Base-by-base conservation (phyloP, 768 basidiomycete genomes). In the Pleurotus pulmonarius region DNA sequence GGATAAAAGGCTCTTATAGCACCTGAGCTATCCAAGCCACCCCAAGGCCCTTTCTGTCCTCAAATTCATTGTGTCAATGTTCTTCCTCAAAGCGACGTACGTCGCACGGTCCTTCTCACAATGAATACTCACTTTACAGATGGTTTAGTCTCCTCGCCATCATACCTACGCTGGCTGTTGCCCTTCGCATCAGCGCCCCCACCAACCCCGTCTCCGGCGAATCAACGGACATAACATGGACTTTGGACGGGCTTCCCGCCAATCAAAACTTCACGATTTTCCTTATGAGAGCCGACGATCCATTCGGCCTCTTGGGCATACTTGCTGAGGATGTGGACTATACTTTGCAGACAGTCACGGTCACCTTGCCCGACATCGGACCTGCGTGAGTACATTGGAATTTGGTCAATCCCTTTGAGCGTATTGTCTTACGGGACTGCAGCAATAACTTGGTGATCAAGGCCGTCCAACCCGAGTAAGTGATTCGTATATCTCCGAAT, bases 401-500 rank as follows among this genome's bases (percentile, higher is more conserved):
- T 15, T 7, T n/a, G 13, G n/a, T 52, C 6, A 39, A 8, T 37
- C 9, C 34, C 20, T 8, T 26, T 16, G 49, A 22, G 34, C 11
- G 24, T 40, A 9, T 5, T 29, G 7, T 29, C 26, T 6, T 29
- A 29, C 5, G 26, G 5, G 8, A 7, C 26, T 1, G 26, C 34
- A 52, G 49, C 15, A 52, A 52, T 24, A 52, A 52, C 16, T 15
- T 52, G 8, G 49, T 52, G 18, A 39, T 52, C 26, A 51, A 51
- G 34, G 49, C 49, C 18, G 49, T 51, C 34, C 49, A 51, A 22
- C 49, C 49, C 3, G 49, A 51, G 49, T 51, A 51, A 38, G 26
- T 37, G 9, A 7, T 20, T 38, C 4, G 12, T 51, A 20, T 20
- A 20, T 20, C 20, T 20, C 20, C 20, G 20, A 20, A 20, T 20